Conservation (phyloP, 495 filamentous ascomycete species). For the Neurospora sp. region DNA sequence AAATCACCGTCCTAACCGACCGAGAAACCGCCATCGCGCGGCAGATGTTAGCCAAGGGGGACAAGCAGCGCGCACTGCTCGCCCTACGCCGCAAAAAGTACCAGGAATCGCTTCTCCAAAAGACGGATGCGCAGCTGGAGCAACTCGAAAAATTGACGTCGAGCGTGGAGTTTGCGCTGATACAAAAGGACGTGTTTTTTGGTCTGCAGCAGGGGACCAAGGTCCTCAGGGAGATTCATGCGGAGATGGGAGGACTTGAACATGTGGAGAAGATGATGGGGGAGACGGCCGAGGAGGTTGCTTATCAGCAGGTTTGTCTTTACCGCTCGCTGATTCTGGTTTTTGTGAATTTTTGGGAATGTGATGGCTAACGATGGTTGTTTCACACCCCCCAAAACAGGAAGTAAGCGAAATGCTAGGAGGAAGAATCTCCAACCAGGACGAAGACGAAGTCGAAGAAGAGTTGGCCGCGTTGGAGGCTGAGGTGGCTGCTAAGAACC, state of each 20-base stretch:
- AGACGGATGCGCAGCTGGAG: conserved; percentile 85
- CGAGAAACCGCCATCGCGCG: conserved; percentile 77
- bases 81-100: conserved; percentile 94
- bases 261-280: conserved; percentile 89
- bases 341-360: background rate
- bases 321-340: background rate
- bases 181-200: conserved; percentile 90
- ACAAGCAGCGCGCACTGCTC: conserved; percentile 73
- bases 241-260: conserved; percentile 92
- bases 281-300: conserved; percentile 76
- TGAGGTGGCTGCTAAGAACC: conserved; percentile 37
- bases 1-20: conserved; percentile 72
- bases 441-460: conserved; percentile 96
- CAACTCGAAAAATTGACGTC: conserved; percentile 75
- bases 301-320: conserved; percentile 66
- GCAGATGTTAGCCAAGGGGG: conserved; percentile 61
- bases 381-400: conserved; percentile 27
- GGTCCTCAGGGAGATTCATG: conserved; percentile 81
- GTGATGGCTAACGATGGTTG: background rate
- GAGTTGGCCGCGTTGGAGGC: conserved; percentile 73
- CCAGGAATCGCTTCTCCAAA: conserved; percentile 79
- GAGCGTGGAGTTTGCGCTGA: conserved; percentile 84
- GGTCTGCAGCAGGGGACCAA: conserved; percentile 86
- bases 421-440: conserved; percentile 75
- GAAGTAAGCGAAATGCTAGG: conserved; percentile 86